Evolutionary conservation across 2,329 filamentous ascomycete genomes (phyloP).

Genomic region (Kalmusia sp.): DNA sequence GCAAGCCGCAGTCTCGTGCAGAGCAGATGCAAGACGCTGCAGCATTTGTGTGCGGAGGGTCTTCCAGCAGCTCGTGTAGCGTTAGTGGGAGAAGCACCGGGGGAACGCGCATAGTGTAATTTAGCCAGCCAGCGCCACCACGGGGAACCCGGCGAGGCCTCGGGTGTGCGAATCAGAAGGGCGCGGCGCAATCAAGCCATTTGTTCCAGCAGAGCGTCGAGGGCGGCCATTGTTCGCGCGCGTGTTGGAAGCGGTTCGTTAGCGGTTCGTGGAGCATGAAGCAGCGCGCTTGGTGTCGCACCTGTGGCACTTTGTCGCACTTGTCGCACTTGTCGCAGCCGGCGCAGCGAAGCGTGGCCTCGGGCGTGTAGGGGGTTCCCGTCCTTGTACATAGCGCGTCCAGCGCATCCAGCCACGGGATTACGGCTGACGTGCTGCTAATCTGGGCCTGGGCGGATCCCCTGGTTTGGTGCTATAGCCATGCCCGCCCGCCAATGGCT

Average conservation of each 20-base stretch:
- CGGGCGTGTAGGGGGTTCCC: too few species aligned
- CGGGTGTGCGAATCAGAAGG: too few species aligned
- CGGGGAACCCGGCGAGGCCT: too few species aligned
- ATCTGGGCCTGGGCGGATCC: constrained; percentile 20
- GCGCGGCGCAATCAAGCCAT: background rate
- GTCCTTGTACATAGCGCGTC: background rate
- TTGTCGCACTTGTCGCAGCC: background rate
- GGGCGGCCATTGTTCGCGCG: background rate
- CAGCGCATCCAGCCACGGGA: background rate
- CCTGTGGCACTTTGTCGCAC: background rate
- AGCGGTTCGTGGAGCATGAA: background rate
- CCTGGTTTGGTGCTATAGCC: too few species aligned
- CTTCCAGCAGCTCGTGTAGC: too few species aligned
- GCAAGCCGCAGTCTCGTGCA: too few species aligned
- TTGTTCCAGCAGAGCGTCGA: background rate
- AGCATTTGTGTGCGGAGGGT: too few species aligned
- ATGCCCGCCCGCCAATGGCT: background rate
- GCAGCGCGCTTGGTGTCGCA: background rate
- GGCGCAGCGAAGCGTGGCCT: background rate
- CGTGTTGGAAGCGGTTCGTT: background rate
- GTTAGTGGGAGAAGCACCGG: too few species aligned
- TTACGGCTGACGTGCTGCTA: constrained; percentile 33
- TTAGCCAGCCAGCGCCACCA: too few species aligned
- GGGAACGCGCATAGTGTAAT: too few species aligned
- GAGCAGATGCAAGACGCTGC: too few species aligned